phyloP scores from a whole-genome alignment of 1,139 yeast species.

The Blastobotrys persicus region DNA sequence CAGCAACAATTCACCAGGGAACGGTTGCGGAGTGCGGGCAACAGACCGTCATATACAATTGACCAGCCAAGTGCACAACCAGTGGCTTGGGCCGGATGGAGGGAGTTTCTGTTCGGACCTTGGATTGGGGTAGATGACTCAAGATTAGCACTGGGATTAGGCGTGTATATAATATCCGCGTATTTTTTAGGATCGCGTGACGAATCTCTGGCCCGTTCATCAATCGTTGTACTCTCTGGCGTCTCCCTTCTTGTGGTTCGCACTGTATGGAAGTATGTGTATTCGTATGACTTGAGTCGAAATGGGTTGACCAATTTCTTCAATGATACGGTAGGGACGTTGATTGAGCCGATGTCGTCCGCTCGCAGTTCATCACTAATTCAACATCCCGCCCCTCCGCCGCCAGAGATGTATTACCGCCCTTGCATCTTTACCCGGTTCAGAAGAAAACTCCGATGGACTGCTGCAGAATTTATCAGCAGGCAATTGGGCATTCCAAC shows the following conservation, averaged over 20 bases:
- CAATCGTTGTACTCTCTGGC: constrained; percentile 15
- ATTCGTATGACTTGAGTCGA: constrained; percentile 11
- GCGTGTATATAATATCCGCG: constrained; percentile 19
- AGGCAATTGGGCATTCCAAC: constrained; percentile 5
- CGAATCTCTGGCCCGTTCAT: constrained; percentile 12
- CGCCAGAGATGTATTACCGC: background rate
- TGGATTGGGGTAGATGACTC: constrained; percentile 17
- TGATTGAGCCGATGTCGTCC: constrained; percentile 11
- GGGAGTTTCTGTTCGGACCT: constrained; percentile 13
- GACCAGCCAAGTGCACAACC: constrained; percentile 7
- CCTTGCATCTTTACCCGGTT: background rate
- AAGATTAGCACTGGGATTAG: constrained; percentile 17
- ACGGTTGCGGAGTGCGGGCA: constrained; percentile 14
- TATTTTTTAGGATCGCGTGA: constrained; percentile 15
- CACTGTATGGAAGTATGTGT: constrained; percentile 12
- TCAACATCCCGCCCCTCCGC: background rate
- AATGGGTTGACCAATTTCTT: constrained; percentile 8
- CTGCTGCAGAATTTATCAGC: background rate
- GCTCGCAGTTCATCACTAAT: too few relatives aligned
- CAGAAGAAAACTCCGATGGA: background rate
- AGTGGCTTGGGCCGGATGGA: constrained; percentile 4
- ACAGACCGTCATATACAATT: background rate
- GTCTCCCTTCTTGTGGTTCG: constrained; percentile 14
- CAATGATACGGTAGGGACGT: constrained; percentile 6
- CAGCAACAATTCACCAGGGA: constrained; percentile 20